phyloP scores from a whole-genome alignment of 768 basidiomycete species.

The Suillus subaureus region DNA sequence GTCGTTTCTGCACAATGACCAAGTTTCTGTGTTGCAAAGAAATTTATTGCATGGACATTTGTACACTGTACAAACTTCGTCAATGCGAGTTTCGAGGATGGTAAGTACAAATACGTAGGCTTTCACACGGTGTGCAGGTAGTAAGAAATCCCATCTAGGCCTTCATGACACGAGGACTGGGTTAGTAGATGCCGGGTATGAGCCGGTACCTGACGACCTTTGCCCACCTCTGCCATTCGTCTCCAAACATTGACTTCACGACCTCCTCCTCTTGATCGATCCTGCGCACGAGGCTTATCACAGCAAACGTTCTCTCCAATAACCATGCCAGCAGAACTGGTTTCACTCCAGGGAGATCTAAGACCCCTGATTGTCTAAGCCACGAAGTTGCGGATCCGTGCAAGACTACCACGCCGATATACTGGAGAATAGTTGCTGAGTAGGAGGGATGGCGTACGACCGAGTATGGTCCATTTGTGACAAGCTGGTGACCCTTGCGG shows the following conservation, averaged over 20 bases:
- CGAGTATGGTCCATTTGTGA: slow-evolving; percentile 32
- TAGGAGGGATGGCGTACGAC: slow-evolving; percentile 35
- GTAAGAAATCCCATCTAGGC: neutral
- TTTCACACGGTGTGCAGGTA: too few relatives aligned
- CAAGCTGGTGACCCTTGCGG: slow-evolving; percentile 25
- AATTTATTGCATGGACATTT: too few relatives aligned
- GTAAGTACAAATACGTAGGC: too few relatives aligned
- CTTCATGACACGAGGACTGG: neutral
- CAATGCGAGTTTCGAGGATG: too few relatives aligned
- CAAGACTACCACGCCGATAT: slow-evolving; percentile 10
- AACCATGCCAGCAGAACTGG: neutral
- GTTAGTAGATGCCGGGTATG: slow-evolving; percentile 35
- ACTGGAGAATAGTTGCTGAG: slow-evolving; percentile 18
- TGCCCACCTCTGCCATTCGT: slow-evolving; percentile 38
- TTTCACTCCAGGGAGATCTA: slow-evolving; percentile 10
- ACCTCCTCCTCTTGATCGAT: slow-evolving; percentile 32
- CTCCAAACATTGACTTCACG: slow-evolving; percentile 32
- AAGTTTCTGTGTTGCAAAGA: too few relatives aligned
- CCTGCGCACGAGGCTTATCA: slow-evolving; percentile 7
- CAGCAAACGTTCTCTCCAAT: slow-evolving; percentile 3
- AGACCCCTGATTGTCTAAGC: slow-evolving; percentile 18
- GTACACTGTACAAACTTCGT: too few relatives aligned
- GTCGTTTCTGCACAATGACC: too few relatives aligned
- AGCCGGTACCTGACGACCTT: slow-evolving; percentile 31
- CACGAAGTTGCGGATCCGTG: slow-evolving; percentile 14